These are phyloP conservation scores for Leishmania gerbilli DNA, from an alignment of 208 protist species.

Conservation along the genomic window DNA sequence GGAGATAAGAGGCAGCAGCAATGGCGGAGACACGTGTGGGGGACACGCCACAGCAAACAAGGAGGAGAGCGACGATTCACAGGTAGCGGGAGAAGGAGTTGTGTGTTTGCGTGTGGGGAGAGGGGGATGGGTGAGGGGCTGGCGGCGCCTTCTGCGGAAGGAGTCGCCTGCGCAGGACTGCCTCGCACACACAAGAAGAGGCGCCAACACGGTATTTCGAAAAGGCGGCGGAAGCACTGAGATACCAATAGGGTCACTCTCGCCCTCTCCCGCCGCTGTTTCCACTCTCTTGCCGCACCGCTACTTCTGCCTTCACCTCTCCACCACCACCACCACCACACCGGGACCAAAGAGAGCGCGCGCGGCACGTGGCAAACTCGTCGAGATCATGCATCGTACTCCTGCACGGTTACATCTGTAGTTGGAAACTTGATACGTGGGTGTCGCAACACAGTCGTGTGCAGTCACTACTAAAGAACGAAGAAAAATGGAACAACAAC, in stretches of 20 bases:
- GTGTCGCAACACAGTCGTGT: not conserved
- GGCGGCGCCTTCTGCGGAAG: not conserved
- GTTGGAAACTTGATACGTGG: not conserved
- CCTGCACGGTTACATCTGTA: not conserved
- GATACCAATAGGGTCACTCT: not conserved
- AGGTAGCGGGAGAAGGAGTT: not conserved
- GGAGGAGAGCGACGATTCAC: not conserved
- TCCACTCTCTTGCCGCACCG: not conserved
- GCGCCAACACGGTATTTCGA: not conserved
- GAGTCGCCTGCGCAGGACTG: not conserved
- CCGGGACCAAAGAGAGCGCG: not conserved
- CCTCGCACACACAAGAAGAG: not conserved
- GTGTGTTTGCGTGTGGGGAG: not conserved
- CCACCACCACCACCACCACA: not conserved
- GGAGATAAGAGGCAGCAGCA: not conserved
- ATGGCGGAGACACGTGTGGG: not conserved
- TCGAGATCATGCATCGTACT: not conserved
- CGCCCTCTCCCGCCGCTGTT: no score
- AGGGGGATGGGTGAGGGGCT: not conserved
- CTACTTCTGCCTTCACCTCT: not conserved
- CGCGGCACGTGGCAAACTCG: not conserved
- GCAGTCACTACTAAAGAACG: not conserved
- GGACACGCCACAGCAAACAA: not conserved
- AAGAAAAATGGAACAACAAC: not conserved
- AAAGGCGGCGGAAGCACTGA: not conserved